These are phyloP conservation scores for Xylaria sp. DNA, from an alignment of 2,329 filamentous ascomycete genomes.

Conservation along the genomic window DNA sequence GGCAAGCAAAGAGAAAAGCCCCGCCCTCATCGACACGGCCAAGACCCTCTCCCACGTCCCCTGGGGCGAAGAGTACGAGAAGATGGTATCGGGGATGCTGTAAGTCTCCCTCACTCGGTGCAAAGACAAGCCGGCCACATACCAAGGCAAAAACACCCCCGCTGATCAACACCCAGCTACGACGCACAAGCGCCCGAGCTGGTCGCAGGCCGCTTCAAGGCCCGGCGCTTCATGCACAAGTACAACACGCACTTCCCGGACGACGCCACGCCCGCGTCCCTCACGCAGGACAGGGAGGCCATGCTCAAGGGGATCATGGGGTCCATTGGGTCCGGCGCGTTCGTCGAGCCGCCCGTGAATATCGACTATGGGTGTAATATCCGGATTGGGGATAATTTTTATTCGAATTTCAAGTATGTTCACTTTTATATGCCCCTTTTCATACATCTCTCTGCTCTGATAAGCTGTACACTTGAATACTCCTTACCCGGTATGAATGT, in stretches of 20 bases:
- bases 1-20: conserved; percentile 16
- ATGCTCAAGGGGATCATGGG: conserved; percentile 48
- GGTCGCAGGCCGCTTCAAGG: conserved; percentile 45
- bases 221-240: conserved; percentile 50
- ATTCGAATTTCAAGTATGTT: conserved; percentile 58
- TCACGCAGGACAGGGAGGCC: conserved; percentile 35
- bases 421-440: too few relatives aligned
- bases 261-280: conserved; percentile 39
- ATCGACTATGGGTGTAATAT: conserved; percentile 65
- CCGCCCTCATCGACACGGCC: conserved; percentile 10
- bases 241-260: conserved; percentile 54
- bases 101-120: conserved; percentile 29
- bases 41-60: conserved; percentile 13
- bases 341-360: conserved; percentile 56
- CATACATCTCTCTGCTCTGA: too few relatives aligned
- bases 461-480: too few relatives aligned
- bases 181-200: conserved; percentile 45
- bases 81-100: conserved; percentile 61
- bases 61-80: conserved; percentile 51
- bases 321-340: conserved; percentile 45
- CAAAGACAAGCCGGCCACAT: too few relatives aligned
- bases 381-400: conserved; percentile 56
- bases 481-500: too few relatives aligned
- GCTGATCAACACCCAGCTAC: conserved; percentile 38
- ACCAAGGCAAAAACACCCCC: not conserved